Evolutionary conservation across 345 rosid genomes (phyloP), one percentile per base, ranked within the genome.

Genomic region (Lenwebbia sp.): DNA sequence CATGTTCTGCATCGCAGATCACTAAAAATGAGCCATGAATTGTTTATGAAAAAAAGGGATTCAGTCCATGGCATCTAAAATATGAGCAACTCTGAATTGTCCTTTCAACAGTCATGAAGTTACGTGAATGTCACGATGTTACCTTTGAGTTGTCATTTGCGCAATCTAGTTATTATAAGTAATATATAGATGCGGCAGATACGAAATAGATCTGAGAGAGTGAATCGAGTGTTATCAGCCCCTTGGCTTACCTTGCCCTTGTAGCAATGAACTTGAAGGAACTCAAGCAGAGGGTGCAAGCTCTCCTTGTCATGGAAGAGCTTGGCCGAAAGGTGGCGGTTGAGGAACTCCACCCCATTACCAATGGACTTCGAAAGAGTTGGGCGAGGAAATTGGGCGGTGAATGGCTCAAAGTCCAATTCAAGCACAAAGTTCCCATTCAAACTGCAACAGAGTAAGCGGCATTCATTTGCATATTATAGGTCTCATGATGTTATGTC

Each of bases 341-440:
- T 97, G 82, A 97, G 99, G 92, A 97, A 97, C 92, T 97, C 98
- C 50, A 97, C 99, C 37, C 99, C 99, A 86, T 97, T 93, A 21
- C 99, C 99, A 12, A 97, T 96, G 82, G 93, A 97, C 87, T 96
- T 96, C 0, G 95, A 88, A 23, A 96, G 98, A 15, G 99, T 96
- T 44, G 99, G 98, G 56, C 98, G 98, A 33, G 99, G 99, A 85
- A 97, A 89, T 56, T 96, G 92, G 10, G 98, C 97, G 30, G 90
- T 93, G 89, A 97, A 97, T 23, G 99, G 99, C 91, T 97, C 99
- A 84, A 97, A 97, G 82, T 97, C 99, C 90, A 97, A 91, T 89
- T 97, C 99, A 40, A 97, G 96, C 86, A 94, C 95, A 87, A 94
- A 97, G 87, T 95, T 90, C 23, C 98, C 98, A 41, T 96, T 97